These are phyloP conservation scores for Rhytidhysteron rufulum DNA, from an alignment of 2,329 filamentous ascomycete species.

Conservation along the genomic window DNA sequence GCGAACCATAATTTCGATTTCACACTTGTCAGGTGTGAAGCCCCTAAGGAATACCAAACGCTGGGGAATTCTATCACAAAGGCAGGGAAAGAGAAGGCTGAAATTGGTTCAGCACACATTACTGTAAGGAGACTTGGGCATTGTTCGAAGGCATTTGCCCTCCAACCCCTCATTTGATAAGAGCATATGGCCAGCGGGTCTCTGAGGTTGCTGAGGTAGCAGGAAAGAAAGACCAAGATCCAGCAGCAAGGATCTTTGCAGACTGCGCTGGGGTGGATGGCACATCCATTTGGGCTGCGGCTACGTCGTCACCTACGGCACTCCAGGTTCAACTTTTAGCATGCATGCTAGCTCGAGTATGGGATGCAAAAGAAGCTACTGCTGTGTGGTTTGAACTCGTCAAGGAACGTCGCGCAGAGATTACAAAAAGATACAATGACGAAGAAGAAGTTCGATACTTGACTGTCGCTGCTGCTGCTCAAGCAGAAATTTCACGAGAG, in stretches of 20 bases:
- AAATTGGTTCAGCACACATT: slow-evolving; percentile 34
- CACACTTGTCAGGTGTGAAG: slow-evolving; percentile 38
- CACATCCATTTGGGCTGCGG: slow-evolving; percentile 36
- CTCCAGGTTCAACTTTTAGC: slow-evolving; percentile 28
- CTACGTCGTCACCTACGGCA: slow-evolving; percentile 26
- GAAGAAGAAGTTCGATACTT: neutral
- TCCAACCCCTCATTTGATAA: slow-evolving; percentile 27
- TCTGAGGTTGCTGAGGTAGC: slow-evolving; percentile 22
- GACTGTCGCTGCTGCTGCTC: neutral
- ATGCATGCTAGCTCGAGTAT: slow-evolving; percentile 31
- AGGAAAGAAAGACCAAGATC: neutral
- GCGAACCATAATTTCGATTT: slow-evolving; percentile 43
- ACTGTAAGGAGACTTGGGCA: slow-evolving; percentile 38
- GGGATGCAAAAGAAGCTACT: slow-evolving; percentile 16
- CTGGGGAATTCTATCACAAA: slow-evolving; percentile 31
- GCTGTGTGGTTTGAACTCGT: slow-evolving; percentile 30
- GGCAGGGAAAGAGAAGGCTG: slow-evolving; percentile 33
- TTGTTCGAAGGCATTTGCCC: slow-evolving; percentile 37
- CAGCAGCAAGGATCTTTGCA: slow-evolving; percentile 11
- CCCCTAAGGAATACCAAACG: slow-evolving; percentile 34
- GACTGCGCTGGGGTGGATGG: slow-evolving; percentile 25
- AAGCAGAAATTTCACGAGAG: slow-evolving; percentile 1
- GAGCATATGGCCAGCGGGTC: slow-evolving; percentile 32
- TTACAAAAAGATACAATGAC: neutral
- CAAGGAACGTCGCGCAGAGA: neutral